These are phyloP conservation scores for Daucus carota DNA, from an alignment of 129 eudicot species.

Conservation along the genomic window DNA sequence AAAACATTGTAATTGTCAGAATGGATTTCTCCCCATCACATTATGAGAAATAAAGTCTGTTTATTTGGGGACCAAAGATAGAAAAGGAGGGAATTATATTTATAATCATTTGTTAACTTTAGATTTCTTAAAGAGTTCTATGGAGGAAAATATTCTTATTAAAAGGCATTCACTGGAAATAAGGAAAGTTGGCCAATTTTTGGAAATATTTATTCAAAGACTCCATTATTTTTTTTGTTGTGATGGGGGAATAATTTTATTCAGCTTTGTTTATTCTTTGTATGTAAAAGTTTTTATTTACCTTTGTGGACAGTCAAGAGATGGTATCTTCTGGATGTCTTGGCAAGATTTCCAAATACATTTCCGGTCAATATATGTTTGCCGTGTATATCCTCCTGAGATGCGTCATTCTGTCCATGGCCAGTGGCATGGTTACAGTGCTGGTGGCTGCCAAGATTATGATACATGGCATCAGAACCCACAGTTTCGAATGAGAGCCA, in stretches of 20 bases:
- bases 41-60: background rate
- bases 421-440: slow-evolving; percentile 97
- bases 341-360: slow-evolving; percentile 99
- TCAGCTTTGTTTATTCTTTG: background rate
- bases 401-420: slow-evolving; percentile 91
- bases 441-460: slow-evolving; percentile 99
- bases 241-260: background rate
- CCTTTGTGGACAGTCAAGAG: slow-evolving; percentile 58
- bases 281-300: background rate
- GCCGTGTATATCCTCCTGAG: slow-evolving; percentile 97
- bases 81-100: background rate
- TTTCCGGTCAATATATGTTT: slow-evolving; percentile 91
- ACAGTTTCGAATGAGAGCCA: slow-evolving; percentile 78
- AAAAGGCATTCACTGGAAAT: background rate
- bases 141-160: background rate
- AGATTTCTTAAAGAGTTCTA: background rate
- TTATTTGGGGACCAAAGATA: background rate
- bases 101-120: background rate
- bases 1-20: background rate
- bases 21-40: background rate
- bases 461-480: slow-evolving; percentile 99
- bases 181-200: background rate
- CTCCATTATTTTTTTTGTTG: background rate
- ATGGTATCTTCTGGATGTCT: slow-evolving; percentile 99
- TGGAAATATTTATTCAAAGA: no score